phyloP scores from a whole-genome alignment of 305 asterid species.

The Solanum hybrid region DNA sequence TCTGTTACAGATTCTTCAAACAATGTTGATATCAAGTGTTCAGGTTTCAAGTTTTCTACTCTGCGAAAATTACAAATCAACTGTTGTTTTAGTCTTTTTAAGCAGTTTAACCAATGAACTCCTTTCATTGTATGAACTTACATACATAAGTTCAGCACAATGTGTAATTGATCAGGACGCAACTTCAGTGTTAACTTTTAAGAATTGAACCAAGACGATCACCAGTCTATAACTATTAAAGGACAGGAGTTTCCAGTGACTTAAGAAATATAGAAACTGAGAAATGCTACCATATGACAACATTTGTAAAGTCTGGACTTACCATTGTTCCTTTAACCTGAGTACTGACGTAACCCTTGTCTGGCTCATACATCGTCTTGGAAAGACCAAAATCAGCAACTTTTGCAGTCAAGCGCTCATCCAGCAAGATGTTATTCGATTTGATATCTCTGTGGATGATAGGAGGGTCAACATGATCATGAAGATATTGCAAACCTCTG shows the following conservation, averaged over 20 bases:
- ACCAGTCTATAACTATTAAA: neutral
- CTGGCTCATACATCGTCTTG: conserved; percentile 34
- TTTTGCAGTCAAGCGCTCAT: conserved; percentile 45
- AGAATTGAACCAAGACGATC: neutral
- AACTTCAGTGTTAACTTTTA: neutral
- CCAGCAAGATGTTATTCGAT: conserved; percentile 48
- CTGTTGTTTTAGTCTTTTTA: neutral
- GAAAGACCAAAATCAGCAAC: conserved; percentile 73
- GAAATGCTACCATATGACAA: neutral
- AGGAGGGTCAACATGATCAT: conserved; percentile 54
- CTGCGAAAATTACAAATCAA: neutral
- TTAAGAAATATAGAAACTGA: neutral
- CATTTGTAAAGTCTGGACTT: neutral
- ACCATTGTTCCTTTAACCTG: conserved; percentile 73
- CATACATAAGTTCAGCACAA: neutral
- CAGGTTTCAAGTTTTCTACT: neutral
- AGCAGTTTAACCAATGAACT: neutral
- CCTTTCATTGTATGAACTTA: neutral
- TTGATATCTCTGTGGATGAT: conserved; percentile 63
- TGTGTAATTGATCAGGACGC: neutral
- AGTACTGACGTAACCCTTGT: conserved; percentile 41
- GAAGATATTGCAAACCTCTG: conserved; percentile 52
- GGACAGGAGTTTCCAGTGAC: neutral
- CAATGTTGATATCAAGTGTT: neutral
- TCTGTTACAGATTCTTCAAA: neutral